Conservation (phyloP, 2,329 filamentous ascomycete species). For the Fonsecaea nubica region DNA sequence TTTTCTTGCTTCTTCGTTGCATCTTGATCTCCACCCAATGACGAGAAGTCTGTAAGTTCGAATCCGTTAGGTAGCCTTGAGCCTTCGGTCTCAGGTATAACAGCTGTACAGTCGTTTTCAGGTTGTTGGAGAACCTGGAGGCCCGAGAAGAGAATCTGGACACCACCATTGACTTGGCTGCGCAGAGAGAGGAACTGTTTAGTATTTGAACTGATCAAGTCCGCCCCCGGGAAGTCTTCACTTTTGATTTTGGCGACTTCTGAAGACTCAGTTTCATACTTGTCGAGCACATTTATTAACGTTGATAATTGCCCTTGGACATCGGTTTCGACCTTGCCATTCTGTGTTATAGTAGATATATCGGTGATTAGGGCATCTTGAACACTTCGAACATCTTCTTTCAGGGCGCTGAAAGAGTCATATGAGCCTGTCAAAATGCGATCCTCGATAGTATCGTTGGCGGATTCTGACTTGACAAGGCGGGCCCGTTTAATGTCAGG, state of each 20-base stretch:
- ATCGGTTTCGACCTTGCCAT: constrained; percentile 21
- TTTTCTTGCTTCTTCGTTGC: constrained; percentile 41
- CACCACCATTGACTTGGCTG: constrained; percentile 51
- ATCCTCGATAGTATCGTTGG: constrained; percentile 48
- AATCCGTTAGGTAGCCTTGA: constrained; percentile 76
- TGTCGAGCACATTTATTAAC: constrained; percentile 23
- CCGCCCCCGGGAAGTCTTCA: constrained; percentile 18
- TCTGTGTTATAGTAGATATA: constrained; percentile 17
- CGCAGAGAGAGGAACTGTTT: constrained; percentile 37
- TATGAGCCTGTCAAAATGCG: constrained; percentile 50
- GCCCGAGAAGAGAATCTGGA: constrained; percentile 85
- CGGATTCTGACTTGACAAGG: constrained; percentile 46
- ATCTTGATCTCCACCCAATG: constrained; percentile 38
- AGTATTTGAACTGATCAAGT: constrained; percentile 6
- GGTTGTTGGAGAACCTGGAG: constrained; percentile 62
- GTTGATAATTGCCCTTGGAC: constrained; percentile 25
- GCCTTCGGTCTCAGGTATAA: constrained; percentile 13
- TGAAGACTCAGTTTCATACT: constrained; percentile 13
- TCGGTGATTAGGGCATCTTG: constrained; percentile 24
- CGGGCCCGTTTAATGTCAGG: constrained; percentile 54
- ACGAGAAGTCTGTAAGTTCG: constrained; percentile 62
- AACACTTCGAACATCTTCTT: constrained; percentile 46
- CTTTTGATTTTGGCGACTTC: constrained; percentile 14
- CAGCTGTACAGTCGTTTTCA: constrained; percentile 52
- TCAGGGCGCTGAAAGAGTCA: constrained; percentile 50